A percentile compares a stretch with the other conserved stretches of the same genome.
Conservation (phyloP, 345 rosid species). For the Aegle marmelos region DNA sequence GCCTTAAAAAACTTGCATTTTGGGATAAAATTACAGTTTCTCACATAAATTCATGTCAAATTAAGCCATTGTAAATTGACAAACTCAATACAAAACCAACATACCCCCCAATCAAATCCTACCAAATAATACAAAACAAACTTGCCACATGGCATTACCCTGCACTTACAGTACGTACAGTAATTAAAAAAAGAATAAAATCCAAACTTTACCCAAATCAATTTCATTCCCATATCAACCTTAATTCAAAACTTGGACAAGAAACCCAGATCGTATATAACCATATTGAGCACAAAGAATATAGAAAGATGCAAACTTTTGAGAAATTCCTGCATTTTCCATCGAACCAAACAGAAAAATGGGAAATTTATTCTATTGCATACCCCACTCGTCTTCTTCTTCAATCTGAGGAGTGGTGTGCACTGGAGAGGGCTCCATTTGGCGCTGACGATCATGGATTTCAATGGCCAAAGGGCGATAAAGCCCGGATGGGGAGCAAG, state of each 20-base stretch:
- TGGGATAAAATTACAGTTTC: neutral
- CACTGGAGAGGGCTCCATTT: slow-evolving; percentile 64
- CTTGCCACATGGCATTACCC: no score
- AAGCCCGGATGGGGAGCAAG: slow-evolving; percentile 35
- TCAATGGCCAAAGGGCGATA: slow-evolving; percentile 46
- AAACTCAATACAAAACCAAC: neutral
- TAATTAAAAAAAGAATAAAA: neutral
- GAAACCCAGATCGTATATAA: neutral
- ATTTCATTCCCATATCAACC: neutral
- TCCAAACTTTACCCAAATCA: neutral
- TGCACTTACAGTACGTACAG: neutral
- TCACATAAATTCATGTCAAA: neutral
- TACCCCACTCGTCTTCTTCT: slow-evolving; percentile 92
- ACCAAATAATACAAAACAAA: neutral
- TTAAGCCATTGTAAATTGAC: neutral
- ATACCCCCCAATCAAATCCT: neutral
- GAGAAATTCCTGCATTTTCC: neutral
- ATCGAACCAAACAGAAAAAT: neutral
- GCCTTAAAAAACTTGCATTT: neutral
- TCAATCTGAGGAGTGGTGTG: slow-evolving; percentile 41
- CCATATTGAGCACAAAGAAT: neutral
- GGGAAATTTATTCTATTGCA: neutral
- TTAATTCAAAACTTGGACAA: neutral
- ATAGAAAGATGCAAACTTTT: neutral
- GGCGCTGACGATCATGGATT: slow-evolving; percentile 72